Conservation (phyloP, 441 rosid species). For the Mallotus repandus region DNA sequence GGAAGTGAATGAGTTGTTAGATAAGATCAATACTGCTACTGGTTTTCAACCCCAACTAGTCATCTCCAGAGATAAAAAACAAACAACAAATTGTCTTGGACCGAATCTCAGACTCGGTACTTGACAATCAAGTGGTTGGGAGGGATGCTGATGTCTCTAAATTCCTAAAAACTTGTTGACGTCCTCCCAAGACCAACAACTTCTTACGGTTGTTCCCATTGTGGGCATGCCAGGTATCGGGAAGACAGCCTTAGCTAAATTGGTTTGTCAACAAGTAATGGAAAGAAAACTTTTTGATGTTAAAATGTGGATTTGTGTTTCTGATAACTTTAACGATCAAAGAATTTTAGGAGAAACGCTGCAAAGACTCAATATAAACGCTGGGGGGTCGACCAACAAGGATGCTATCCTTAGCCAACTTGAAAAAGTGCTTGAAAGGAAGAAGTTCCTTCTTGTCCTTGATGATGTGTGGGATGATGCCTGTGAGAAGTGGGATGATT, state of each 20-base stretch:
- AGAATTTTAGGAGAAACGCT: neutral
- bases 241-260: slow-evolving; percentile 31
- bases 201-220: slow-evolving; percentile 16
- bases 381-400: no score
- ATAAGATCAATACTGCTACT: no score
- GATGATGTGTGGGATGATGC: slow-evolving; percentile 25
- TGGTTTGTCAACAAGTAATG: slow-evolving; percentile 15
- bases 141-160: neutral
- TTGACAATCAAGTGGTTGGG: neutral
- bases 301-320: slow-evolving; percentile 21
- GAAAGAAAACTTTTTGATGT: neutral
- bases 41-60: no score
- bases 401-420: neutral
- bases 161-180: neutral
- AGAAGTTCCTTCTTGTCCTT: slow-evolving; percentile 15
- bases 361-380: no score
- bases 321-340: neutral
- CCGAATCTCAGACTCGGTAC: no score
- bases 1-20: no score
- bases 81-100: no score
- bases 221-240: slow-evolving; percentile 24
- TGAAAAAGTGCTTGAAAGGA: neutral
- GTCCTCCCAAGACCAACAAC: neutral
- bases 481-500: no score
- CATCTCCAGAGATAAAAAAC: no score